Base-by-base conservation (phyloP, 2,329 filamentous ascomycete species). In the Venturia aucupariae region DNA sequence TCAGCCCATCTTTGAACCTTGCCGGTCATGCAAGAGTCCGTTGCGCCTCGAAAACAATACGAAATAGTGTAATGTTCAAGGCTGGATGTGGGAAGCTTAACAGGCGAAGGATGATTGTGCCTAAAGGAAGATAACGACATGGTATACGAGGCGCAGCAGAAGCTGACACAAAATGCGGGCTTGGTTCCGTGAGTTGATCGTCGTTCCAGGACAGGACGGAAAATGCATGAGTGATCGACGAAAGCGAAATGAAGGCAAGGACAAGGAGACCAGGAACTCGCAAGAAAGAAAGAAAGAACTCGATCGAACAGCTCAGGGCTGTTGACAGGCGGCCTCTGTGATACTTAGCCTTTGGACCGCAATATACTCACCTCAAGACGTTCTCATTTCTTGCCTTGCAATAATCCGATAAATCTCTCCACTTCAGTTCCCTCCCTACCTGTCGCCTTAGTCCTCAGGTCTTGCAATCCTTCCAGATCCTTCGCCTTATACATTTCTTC, bases 401-500 rank as follows among this genome's bases (percentile, higher is more conserved):
- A 60, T 32, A 63, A 17, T 2, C 60, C 48, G 57, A 89, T 82
- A 69, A 97, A 79, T 70, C 89, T 83, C 77, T 97, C 92, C 75
- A 97, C 90, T 75, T 97, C 93, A 67, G 85, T 86, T 27, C 83
- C 78, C 62, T 88, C 87, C 41, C 82, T 84, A 62, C 85, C 85
- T 6, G 86, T 88, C 19, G 90, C 92, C 68, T 88, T 91, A 65
- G 84, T 84, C 68, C 90, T 81, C 68, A 97, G 77, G 62, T 86
- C 81, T 70, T 88, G 84, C 76, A 95, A 86, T n/a, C 87, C 79
- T 69, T 87, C 87, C 60, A 85, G 79, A 73, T 99, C 90, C 75
- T 90, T 95, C 66, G 84, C 82, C 77, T 87, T 90, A 66, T 92
- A 82, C 3, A 94, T 93, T 78, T 97, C 94, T 77, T 97, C 92